A percentile compares a stretch with the other conserved stretches of the same genome.
Conservation (phyloP, 768 basidiomycete genomes). For the Ramaria rubella region DNA sequence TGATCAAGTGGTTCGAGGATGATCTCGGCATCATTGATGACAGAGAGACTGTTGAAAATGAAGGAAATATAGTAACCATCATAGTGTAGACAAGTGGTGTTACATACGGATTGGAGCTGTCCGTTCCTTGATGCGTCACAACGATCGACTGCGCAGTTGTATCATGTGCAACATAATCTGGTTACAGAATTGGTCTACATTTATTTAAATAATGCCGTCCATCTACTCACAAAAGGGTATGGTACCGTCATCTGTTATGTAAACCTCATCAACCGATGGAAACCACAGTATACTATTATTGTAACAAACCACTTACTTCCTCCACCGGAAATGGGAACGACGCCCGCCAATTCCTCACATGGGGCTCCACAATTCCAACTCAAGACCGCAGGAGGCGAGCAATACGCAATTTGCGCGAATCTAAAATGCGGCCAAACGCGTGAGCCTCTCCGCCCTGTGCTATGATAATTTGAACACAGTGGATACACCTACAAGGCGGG, state of each 20-base stretch:
- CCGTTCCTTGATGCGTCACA: constrained; percentile 38
- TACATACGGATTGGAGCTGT: constrained; percentile 24
- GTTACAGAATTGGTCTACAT: background rate
- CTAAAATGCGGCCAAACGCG: constrained; percentile 2
- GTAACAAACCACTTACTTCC: constrained; percentile 19
- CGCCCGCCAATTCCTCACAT: constrained; percentile 24
- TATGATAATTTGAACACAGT: no score
- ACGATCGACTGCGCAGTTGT: constrained; percentile 27
- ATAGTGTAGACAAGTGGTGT: background rate
- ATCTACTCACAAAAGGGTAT: constrained; percentile 21
- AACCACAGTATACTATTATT: background rate
- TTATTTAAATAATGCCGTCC: background rate
- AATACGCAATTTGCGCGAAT: constrained; percentile 35
- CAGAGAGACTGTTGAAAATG: constrained; percentile 12
- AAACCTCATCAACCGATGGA: background rate
- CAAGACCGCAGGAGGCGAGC: constrained; percentile 26
- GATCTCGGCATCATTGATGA: constrained; percentile 32
- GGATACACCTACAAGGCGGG: background rate
- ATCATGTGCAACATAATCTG: constrained; percentile 33
- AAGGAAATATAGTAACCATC: background rate
- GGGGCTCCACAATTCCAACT: constrained; percentile 30
- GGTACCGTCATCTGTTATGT: constrained; percentile 18
- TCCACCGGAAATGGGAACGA: constrained; percentile 26
- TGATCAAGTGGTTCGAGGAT: constrained; percentile 7
- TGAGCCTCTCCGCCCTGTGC: background rate